A percentile compares a stretch with the other conserved stretches of the same genome.
Evolutionary conservation across 176 grass and related monocot species (phyloP).

Genomic region (Puya raimondii): DNA sequence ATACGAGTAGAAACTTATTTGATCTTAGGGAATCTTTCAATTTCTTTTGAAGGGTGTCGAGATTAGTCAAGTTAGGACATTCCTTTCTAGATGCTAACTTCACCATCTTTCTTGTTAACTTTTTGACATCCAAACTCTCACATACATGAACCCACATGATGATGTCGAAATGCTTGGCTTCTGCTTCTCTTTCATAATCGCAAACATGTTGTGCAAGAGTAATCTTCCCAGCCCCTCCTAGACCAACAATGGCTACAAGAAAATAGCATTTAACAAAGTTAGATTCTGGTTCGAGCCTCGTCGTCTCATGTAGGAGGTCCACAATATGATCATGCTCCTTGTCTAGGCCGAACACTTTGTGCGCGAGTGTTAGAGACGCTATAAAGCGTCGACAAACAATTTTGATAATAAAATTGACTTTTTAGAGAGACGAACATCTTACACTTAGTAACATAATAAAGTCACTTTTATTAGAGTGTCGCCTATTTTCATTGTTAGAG

Average conservation of each 20-base stretch:
- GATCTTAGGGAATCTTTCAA: too few relatives aligned
- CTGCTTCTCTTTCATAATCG: background rate
- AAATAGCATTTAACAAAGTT: slow-evolving; percentile 15
- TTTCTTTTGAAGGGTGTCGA: background rate
- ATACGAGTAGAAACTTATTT: too few relatives aligned
- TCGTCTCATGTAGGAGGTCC: background rate
- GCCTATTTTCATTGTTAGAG: too few relatives aligned
- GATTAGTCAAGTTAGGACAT: background rate
- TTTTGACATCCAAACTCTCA: slow-evolving; percentile 8
- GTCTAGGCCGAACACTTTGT: too few relatives aligned
- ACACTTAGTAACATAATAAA: too few relatives aligned
- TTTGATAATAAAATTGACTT: too few relatives aligned
- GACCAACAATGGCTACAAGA: slow-evolving; percentile 19
- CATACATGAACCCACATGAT: slow-evolving; percentile 24
- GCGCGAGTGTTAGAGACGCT: too few relatives aligned
- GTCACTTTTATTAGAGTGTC: too few relatives aligned
- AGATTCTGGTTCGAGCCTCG: background rate
- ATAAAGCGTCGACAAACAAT: too few relatives aligned
- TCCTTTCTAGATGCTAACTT: background rate
- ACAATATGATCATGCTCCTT: too few relatives aligned
- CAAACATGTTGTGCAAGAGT: slow-evolving; percentile 34
- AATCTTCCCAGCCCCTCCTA: slow-evolving; percentile 32
- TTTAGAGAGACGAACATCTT: too few relatives aligned
- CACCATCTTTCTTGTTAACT: slow-evolving; percentile 1
- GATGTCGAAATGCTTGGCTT: background rate